A percentile compares a stretch with the other conserved stretches of the same genome.
Evolutionary conservation across 768 basidiomycete species (phyloP).

Genomic region (Boletus eberwhitei): DNA sequence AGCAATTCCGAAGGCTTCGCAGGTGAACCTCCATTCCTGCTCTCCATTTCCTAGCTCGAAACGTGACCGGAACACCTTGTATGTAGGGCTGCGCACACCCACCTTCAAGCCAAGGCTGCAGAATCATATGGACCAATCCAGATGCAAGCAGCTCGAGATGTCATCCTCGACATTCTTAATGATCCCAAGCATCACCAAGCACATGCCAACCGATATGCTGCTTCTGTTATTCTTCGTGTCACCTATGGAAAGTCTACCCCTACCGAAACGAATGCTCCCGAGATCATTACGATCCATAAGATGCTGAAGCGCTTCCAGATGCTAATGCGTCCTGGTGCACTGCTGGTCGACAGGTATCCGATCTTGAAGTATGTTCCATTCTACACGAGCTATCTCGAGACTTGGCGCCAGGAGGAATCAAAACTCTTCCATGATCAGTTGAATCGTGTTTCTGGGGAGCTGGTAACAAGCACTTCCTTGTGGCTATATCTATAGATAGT

Average conservation of each 20-base stretch:
- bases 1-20: conserved; percentile 59
- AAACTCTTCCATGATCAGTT: conserved; percentile 53
- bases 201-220: conserved; percentile 46
- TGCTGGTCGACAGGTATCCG: conserved; percentile 36
- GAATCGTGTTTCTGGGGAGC: conserved; percentile 39
- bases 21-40: conserved; percentile 33
- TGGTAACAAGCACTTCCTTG: conserved; percentile 32
- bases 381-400: conserved; percentile 53
- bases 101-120: conserved; percentile 53
- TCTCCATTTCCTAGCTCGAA: neutral
- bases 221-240: conserved; percentile 34
- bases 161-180: conserved; percentile 30
- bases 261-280: conserved; percentile 28
- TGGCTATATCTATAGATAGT: neutral
- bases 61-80: neutral
- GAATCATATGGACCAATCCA: conserved; percentile 48
- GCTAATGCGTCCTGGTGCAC: conserved; percentile 36
- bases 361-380: conserved; percentile 52
- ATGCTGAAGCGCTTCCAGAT: conserved; percentile 35
- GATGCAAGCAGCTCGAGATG: conserved; percentile 34
- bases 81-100: conserved; percentile 52
- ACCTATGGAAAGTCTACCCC: conserved; percentile 35
- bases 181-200: conserved; percentile 47
- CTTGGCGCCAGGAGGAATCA: conserved; percentile 55
- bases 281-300: conserved; percentile 33